Base-by-base conservation (phyloP, 2,329 filamentous ascomycete species). In the Orbilia blumenaviensis region DNA sequence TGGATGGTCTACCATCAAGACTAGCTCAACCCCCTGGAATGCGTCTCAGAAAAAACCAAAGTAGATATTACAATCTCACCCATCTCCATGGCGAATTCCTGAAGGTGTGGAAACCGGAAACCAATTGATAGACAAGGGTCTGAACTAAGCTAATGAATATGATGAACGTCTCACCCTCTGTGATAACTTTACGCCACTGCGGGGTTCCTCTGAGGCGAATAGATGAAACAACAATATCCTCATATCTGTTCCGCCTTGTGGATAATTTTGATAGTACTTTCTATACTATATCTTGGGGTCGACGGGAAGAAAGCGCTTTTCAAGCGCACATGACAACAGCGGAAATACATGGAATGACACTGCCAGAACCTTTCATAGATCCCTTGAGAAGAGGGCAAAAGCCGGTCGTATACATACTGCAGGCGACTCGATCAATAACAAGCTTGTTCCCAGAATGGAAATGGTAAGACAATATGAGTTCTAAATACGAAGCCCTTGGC, bases 121-220 rank as follows among this genome's bases (percentile, higher is more conserved):
- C 21, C 2, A 44, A 9, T 54, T 14, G 48, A 36, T 21, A 21
- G 9, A 38, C 66, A 62, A 62, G 48, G 52, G 56, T 63, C 34
- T 14, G 44, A 63, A 6, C 56, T 46, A 69, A 34, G 29, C 48
- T 21, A 29, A 23, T 52, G n/a, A n/a, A n/a, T n/a, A n/a, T n/a
- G n/a, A 34, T 62, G 21, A 71, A 18, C 56, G 46, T 69, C 66
- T 69, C 56, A 52, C 56, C 62, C 42, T 63, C 29, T 48, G 21
- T 38, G 21, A 25, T 56, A 38, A 29, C 29, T 60, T 29, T 32
- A 68, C 71, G 71, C 71, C 71, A 75, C 66, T 68, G 71, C 63
- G 71, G 71, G 71, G 71, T 63, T 50, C 52, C 54, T 62, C 46
- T 29, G 61, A 66, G 50, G 61, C 61, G 63, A 66, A 58, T 29